Percentiles rank a stretch among this genome's conserved stretches.
phyloP scores from a whole-genome alignment of 768 basidiomycete species.

The Lentinula boryana region DNA sequence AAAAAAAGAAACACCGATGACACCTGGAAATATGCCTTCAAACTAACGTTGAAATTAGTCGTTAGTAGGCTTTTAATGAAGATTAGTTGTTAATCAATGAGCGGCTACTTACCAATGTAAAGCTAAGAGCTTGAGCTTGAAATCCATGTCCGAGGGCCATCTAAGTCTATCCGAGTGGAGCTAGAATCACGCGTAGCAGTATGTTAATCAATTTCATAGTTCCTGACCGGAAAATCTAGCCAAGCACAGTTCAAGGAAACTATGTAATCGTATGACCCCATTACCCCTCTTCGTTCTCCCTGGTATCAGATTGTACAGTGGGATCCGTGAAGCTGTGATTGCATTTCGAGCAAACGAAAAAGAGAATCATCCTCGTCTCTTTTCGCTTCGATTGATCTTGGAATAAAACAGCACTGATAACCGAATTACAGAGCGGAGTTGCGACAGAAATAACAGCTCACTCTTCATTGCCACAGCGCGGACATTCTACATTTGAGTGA shows the following conservation, averaged over 20 bases:
- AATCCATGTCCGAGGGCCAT: no score
- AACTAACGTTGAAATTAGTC: background rate
- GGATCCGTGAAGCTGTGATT: constrained; percentile 74
- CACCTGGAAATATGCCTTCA: background rate
- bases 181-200: background rate
- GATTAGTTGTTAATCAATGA: background rate
- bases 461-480: constrained; percentile 79
- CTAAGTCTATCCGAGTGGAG: background rate
- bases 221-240: background rate
- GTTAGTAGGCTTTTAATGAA: background rate
- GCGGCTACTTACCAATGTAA: no score
- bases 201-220: background rate
- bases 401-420: constrained; percentile 80
- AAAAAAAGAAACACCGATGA: background rate
- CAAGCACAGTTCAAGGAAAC: background rate
- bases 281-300: constrained; percentile 3
- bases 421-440: background rate
- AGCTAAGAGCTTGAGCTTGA: no score
- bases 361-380: constrained; percentile 91
- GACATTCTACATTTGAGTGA: constrained; percentile 80
- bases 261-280: background rate
- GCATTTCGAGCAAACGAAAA: constrained; percentile 85
- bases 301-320: constrained; percentile 38
- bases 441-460: constrained; percentile 30
- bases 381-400: constrained; percentile 98